Evolutionary conservation across 441 rosid genomes (phyloP), one percentile per base, ranked within the genome.

Genomic region (Euphorbia corollata): DNA sequence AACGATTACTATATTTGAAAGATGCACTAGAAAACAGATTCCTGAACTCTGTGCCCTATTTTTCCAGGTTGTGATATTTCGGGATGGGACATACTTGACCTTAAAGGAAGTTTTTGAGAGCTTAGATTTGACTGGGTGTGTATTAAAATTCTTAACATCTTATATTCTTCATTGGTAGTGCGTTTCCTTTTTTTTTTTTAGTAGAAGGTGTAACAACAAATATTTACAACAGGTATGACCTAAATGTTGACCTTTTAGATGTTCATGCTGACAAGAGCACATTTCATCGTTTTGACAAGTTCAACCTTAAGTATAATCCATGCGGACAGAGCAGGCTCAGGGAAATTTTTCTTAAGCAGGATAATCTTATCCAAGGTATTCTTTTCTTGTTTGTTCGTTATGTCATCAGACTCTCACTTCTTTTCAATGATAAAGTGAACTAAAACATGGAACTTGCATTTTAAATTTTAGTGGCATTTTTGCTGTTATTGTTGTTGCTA

Each of bases 231-330:
- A 95, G 99, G 85, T 80, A 92, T 84, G 99, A 95, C 78, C 78
- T 95, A 73, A 95, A 90, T 73, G 98, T 95, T 68, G 99, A 92
- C 74, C 97, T 95, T 71, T 80, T 95, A 83, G 99, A 95, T 81
- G 99, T 95, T 76, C 99, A 95, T 59, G 99, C 98, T 51, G 99
- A 95, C 80, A 95, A 95, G 82, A 95, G 99, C 81, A 94, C 99
- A 38, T 94, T 94, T 79, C 99, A 95, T 77, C 98, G 99, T 24
- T 95, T 95, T 83, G 99, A 92, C 73, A 95, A 95, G 86, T 95
- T 95, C 79, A 95, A 95, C 74, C 95, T 95, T 4, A 95, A 95
- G 85, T 95, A 95, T 65, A 95, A 95, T 84, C 99, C 99, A 16
- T 95, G 99, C 67, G 99, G 99, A 73, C 99, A 95, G 79, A 95